These are phyloP conservation scores for Quercus suber DNA, from an alignment of 306 rosid genomes.

Conservation along the genomic window DNA sequence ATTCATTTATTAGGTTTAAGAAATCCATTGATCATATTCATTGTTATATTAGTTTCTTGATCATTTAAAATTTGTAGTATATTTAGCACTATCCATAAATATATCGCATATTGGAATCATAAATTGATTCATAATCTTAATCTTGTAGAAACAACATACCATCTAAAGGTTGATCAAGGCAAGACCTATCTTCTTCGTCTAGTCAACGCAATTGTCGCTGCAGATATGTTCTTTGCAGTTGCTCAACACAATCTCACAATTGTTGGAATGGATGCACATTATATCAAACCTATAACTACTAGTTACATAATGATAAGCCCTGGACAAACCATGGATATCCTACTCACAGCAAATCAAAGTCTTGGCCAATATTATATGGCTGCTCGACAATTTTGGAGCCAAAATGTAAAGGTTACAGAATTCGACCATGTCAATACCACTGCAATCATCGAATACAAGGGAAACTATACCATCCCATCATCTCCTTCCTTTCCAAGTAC, in stretches of 20 bases:
- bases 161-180: slow-evolving; percentile 27
- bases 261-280: too few relatives aligned
- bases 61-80: too few relatives aligned
- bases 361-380: slow-evolving; percentile 44
- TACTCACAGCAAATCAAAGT: slow-evolving; percentile 18
- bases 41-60: too few relatives aligned
- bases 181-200: slow-evolving; percentile 44
- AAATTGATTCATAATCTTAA: neutral
- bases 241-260: too few relatives aligned
- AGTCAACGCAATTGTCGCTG: slow-evolving; percentile 35
- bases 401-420: neutral
- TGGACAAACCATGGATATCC: too few relatives aligned
- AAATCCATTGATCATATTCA: too few relatives aligned
- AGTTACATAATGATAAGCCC: too few relatives aligned
- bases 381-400: slow-evolving; percentile 30
- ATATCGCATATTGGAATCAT: too few relatives aligned
- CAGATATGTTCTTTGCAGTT: neutral
- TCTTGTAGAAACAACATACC: slow-evolving; percentile 26
- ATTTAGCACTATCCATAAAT: too few relatives aligned
- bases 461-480: slow-evolving; percentile 1
- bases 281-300: too few relatives aligned
- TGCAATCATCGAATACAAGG: slow-evolving; percentile 39
- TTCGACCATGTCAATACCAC: slow-evolving; percentile 38
- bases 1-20: too few relatives aligned
- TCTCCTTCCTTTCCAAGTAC: slow-evolving; percentile 16